Base-by-base conservation (phyloP, 1,284 basidiomycete species). In the Trichosporon sp. region DNA sequence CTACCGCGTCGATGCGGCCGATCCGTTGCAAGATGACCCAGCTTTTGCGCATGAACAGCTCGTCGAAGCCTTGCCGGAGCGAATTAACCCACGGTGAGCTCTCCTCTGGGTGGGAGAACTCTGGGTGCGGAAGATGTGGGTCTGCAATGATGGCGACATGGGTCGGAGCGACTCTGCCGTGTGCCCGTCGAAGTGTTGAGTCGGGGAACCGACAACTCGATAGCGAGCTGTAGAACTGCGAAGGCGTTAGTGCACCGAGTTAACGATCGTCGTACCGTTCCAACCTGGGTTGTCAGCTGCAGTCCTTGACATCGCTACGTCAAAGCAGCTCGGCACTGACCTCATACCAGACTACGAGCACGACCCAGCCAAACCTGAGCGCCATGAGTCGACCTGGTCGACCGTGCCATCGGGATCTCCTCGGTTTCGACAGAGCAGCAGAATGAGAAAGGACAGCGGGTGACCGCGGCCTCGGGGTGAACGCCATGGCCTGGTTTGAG, bases 101-200 rank as follows among this genome's bases (percentile, higher is more conserved):
- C 27, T 73, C 65, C 74, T 76, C 54, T 76, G 81, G 52, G 77
- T 82, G 67, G 76, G 82, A 74, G 81, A 83, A 56, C 82, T 81
- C 40, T 75, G 79, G 66, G 82, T 88, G 85, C 29, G 87, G 84
- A 16, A 93, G 83, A 74, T 93, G 91, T 1, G 90, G 85, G 73
- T 94, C 91, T 4, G 90, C 86, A 21, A 92, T 73, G 59, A 94
- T 82, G 14, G 92, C 82, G 29, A 92, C 81, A 69, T 88, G 89
- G 4, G 85, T 85, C 13, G 86, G 83, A 0, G 60, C 36, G 3
- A 52, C 31, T 16, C 44, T 27, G 49, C 46, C 23, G 10, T 65
- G 65, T 25, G 13, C 23, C 10, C 49, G 33, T n/a, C 73, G 71
- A 0, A 81, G 69, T 2, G 46, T 65, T 3, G 75, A 69, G 56